Conservation (phyloP, 140 eudicot species). For the Bidens hawaiensis region DNA sequence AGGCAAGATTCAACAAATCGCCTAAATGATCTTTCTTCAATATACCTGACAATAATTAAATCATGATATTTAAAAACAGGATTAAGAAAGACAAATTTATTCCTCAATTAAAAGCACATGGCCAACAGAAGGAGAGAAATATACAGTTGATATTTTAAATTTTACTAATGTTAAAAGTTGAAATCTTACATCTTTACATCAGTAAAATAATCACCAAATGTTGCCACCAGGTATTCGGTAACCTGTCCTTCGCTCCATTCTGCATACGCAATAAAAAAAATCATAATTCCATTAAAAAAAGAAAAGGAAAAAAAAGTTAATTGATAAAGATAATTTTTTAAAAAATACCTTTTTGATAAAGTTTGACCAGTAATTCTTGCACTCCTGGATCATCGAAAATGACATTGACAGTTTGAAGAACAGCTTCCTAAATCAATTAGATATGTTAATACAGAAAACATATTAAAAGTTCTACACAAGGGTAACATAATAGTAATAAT, state of each 20-base stretch:
- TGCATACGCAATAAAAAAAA: constrained; percentile 13
- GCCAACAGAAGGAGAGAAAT: neutral
- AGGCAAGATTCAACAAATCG: constrained; percentile 95
- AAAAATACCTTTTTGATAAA: constrained; percentile 71
- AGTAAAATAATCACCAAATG: constrained; percentile 88
- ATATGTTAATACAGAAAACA: constrained; percentile 2
- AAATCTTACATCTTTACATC: constrained; percentile 85
- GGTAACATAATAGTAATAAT: constrained; percentile 4
- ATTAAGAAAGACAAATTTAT: neutral
- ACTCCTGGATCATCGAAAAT: constrained; percentile 99
- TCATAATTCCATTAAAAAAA: neutral
- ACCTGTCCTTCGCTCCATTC: constrained; percentile 99
- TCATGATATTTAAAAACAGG: constrained; percentile 14
- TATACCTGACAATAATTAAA: constrained; percentile 53
- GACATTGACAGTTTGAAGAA: constrained; percentile 84
- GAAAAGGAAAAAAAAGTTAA: neutral
- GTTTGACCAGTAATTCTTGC: constrained; percentile 86
- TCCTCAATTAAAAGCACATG: neutral
- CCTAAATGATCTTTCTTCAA: constrained; percentile 93
- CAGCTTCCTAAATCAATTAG: constrained; percentile 63
- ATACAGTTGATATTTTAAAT: neutral
- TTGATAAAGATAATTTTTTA: neutral
- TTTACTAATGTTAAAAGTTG: neutral
- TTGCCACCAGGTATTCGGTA: constrained; percentile 93
- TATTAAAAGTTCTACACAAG: neutral